Percentiles rank a stretch among this genome's conserved stretches.
phyloP scores from a whole-genome alignment of 2,329 filamentous ascomycete species.

The Tolypocladium amazonense region DNA sequence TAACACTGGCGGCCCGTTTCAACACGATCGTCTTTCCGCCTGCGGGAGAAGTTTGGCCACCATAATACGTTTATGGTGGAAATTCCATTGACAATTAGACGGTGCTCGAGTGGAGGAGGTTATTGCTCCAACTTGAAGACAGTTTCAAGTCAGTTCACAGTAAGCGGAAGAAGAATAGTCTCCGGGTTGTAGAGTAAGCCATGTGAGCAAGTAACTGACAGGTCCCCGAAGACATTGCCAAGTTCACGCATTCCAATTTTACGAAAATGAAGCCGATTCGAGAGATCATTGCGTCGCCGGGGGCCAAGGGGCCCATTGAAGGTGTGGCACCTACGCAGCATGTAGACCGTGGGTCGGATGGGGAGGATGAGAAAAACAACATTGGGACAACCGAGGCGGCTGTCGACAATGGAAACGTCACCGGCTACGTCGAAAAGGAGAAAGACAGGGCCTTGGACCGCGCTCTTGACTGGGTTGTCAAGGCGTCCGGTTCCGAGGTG shows the following conservation, averaged over 20 bases:
- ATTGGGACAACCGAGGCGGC: not conserved
- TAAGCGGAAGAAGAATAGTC: not conserved
- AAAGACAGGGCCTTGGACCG: constrained; percentile 9
- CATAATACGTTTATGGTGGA: not conserved
- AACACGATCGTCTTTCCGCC: not conserved
- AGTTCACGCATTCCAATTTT: not conserved
- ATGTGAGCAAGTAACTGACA: not conserved
- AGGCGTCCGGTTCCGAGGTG: constrained; percentile 10
- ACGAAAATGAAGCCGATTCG: not conserved
- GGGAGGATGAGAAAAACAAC: not conserved
- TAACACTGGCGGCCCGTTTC: not conserved
- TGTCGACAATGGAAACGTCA: constrained; percentile 3
- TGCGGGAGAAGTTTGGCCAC: not conserved
- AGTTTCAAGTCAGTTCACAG: not conserved
- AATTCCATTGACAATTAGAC: not conserved
- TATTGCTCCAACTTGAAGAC: not conserved
- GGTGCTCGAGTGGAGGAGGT: not conserved
- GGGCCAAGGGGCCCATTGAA: constrained; percentile 1
- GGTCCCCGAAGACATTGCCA: not conserved
- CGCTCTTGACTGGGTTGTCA: constrained; percentile 10
- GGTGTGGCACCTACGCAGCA: not conserved
- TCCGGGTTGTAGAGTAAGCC: not conserved
- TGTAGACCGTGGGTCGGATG: not conserved
- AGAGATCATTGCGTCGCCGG: constrained; percentile 1
- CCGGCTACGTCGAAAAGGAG: constrained; percentile 7